Base-by-base conservation (phyloP, 2,329 filamentous ascomycete genomes). In the Alternaria angustiovoidea region DNA sequence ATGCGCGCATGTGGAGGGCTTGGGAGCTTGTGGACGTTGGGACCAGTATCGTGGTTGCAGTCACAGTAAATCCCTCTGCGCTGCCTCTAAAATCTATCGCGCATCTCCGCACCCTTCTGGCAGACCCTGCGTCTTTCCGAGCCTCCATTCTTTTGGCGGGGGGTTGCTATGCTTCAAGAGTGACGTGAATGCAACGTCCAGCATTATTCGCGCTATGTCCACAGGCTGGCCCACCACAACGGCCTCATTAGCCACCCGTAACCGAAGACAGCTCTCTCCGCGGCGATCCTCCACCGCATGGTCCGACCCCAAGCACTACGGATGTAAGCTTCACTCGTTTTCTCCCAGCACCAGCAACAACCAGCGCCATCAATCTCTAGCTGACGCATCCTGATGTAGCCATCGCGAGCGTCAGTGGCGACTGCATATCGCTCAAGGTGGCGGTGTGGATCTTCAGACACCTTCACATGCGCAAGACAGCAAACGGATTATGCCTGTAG, bases 101-200 rank as follows among this genome's bases (percentile, higher is more conserved):
- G 39, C 62, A 65, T 54, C 49, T 64, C 52, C 49, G 39, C 57
- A 39, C 46, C 16, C 49, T 22, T 26, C 44, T 44, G 18, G 39
- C 7, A 30, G 46, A 44, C 39, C 42, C 46, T 57, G 48, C 54
- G 26, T 39, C 36, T 38, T 24, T 44, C 56, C 42, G 28, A 58
- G 38, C 28, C 48, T 51, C 44, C 57, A 63, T 60, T 14, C 18
- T 42, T 16, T 39, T 46, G 32, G 51, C 18, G 39, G 34, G 42
- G 36, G 30, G 47, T 54, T 46, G 44, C 32, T 30, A 47, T 30
- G 46, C 57, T 60, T 41, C 14, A 18, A 57, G 41, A 26, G 57
- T 57, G 57, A 60, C 57, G 53, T 60, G 57, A 60, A 54, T 52
- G 41, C 53, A 51, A 52, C 57, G 57, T 60, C 39, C 43, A 49